Evolutionary conservation across 768 basidiomycete genomes (phyloP).

Genomic region (Trametes gibbosa): DNA sequence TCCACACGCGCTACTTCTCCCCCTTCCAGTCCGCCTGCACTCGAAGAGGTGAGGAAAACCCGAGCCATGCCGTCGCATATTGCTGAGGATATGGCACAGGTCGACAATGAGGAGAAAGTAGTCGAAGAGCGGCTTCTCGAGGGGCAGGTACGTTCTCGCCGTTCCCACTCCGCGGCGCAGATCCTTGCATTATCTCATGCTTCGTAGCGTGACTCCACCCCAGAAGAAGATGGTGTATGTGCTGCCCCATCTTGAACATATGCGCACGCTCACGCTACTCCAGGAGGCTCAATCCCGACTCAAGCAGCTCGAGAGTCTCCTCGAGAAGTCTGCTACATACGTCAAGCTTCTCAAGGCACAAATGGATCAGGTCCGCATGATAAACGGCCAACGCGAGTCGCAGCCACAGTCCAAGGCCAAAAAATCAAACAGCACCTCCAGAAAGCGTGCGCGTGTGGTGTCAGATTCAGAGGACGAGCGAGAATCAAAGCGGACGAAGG

Average conservation of each 20-base stretch:
- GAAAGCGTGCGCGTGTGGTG: constrained; percentile 15
- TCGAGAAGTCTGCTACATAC: constrained; percentile 77
- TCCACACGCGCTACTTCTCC: constrained; percentile 18
- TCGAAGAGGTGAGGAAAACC: constrained; percentile 1
- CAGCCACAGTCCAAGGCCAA: constrained; percentile 10
- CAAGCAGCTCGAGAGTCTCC: constrained; percentile 55
- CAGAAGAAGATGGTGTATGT: neutral
- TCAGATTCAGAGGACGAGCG: constrained; percentile 19
- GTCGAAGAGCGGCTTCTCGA: neutral
- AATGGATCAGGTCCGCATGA: constrained; percentile 52
- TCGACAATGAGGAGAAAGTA: neutral
- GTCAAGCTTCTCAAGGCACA: constrained; percentile 66
- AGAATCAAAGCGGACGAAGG: constrained; percentile 26
- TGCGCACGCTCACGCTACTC: neutral
- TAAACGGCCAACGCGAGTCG: constrained; percentile 13
- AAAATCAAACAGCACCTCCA: neutral
- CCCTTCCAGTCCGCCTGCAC: constrained; percentile 4
- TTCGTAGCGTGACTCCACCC: neutral
- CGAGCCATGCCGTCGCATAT: neutral
- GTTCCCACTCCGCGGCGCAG: neutral
- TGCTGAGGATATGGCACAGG: neutral
- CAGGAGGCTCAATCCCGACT: constrained; percentile 15
- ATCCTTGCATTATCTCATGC: neutral
- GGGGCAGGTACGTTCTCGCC: neutral
- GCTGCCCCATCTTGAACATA: neutral